phyloP scores from a whole-genome alignment of 2,329 filamentous ascomycete species.

The Botryotinia convoluta region DNA sequence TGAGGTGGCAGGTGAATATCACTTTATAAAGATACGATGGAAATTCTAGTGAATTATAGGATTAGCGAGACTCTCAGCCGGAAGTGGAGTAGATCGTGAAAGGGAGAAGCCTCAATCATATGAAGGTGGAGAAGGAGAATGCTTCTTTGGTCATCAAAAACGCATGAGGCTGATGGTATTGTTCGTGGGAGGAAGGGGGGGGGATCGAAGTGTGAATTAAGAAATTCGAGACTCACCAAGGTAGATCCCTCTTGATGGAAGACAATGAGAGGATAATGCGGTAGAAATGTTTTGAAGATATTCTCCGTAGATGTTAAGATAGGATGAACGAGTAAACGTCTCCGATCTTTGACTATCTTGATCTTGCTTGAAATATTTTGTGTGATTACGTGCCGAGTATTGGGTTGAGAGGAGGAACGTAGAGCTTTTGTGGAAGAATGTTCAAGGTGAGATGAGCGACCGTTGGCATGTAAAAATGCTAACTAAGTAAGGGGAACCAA shows the following conservation, averaged over 20 bases:
- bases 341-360: constrained; percentile 34
- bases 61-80: constrained; percentile 18
- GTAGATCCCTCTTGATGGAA: constrained; percentile 29
- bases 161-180: constrained; percentile 21
- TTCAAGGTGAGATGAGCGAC: constrained; percentile 31
- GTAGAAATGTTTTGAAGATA: constrained; percentile 12
- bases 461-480: constrained; percentile 38
- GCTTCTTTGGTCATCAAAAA: constrained; percentile 14
- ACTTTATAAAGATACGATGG: constrained; percentile 17
- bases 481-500: constrained; percentile 26
- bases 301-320: constrained; percentile 28
- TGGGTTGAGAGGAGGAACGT: constrained; percentile 31
- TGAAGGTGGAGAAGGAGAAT: constrained; percentile 24
- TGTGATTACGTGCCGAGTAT: constrained; percentile 30
- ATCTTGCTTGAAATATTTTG: constrained; percentile 22
- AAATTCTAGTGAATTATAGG: constrained; percentile 17
- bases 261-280: background rate
- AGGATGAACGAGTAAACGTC: constrained; percentile 42
- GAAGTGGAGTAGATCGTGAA: background rate
- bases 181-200: constrained; percentile 18
- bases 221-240: constrained; percentile 18
- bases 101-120: constrained; percentile 13
- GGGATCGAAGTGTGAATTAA: background rate
- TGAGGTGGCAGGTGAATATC: constrained; percentile 26
- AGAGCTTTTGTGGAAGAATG: constrained; percentile 22